Conservation (phyloP, 1,139 yeast genomes). For the Tardiomyces depauwii region DNA sequence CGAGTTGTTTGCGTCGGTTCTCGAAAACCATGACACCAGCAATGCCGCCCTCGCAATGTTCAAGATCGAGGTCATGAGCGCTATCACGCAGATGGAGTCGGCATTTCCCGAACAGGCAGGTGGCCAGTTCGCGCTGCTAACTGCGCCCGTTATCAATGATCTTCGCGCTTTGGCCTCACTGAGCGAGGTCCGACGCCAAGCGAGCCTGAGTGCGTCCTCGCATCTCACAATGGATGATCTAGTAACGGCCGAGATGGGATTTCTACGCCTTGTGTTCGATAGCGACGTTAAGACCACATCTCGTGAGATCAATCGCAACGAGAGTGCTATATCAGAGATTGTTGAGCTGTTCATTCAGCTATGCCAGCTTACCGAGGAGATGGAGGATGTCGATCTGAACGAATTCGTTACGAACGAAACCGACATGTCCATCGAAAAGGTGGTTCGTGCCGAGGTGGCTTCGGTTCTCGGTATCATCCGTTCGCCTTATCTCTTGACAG, state of each 20-base stretch:
- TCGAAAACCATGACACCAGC: constrained; percentile 5
- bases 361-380: constrained; percentile 21
- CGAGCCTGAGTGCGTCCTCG: constrained; percentile 3
- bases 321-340: constrained; percentile 5
- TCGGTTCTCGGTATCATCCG: constrained; percentile 9
- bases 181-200: constrained; percentile 3
- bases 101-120: constrained; percentile 17
- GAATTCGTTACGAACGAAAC: constrained; percentile 60
- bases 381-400: constrained; percentile 43
- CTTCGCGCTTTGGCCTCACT: constrained; percentile 4
- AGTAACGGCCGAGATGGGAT: constrained; percentile 6
- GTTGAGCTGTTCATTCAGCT: constrained; percentile 10
- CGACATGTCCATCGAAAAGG: constrained; percentile 40
- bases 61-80: constrained; percentile 11
- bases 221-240: constrained; percentile 6
- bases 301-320: constrained; percentile 3
- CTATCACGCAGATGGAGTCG: constrained; percentile 20
- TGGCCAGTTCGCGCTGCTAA: constrained; percentile 10
- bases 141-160: constrained; percentile 6
- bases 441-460: constrained; percentile 16
- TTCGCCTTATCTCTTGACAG: constrained; percentile 5
- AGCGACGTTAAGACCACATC: constrained; percentile 2
- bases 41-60: constrained; percentile 6
- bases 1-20: constrained; percentile 12
- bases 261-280: constrained; percentile 6